Conservation (phyloP, 2,329 filamentous ascomycete genomes). For the Monilinia laxa region DNA sequence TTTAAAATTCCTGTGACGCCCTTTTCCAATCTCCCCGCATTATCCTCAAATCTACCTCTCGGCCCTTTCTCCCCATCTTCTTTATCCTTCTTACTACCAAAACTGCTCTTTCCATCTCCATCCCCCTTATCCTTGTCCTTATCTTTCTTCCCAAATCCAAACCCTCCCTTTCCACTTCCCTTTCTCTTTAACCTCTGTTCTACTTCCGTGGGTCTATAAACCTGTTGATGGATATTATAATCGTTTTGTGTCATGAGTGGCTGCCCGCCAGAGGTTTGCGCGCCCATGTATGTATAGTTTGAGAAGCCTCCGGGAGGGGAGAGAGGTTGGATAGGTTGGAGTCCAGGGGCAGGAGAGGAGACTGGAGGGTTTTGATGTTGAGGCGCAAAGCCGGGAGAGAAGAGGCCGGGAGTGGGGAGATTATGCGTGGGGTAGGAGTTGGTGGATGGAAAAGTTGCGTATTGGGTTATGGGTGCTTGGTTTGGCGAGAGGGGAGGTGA, state of each 20-base stretch:
- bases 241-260: constrained; percentile 43
- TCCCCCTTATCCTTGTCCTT: constrained; percentile 16
- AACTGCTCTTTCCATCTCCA: too few species aligned
- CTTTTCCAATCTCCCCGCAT: constrained; percentile 65
- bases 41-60: constrained; percentile 60
- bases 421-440: constrained; percentile 45
- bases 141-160: neutral
- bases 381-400: constrained; percentile 27
- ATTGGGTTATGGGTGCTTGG: constrained; percentile 43
- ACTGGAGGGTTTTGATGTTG: constrained; percentile 21
- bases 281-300: constrained; percentile 50
- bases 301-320: constrained; percentile 56
- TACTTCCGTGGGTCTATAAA: constrained; percentile 66
- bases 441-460: constrained; percentile 48
- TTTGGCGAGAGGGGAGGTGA: constrained; percentile 23
- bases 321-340: constrained; percentile 21
- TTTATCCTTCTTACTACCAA: too few species aligned
- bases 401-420: constrained; percentile 39
- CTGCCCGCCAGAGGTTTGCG: constrained; percentile 28
- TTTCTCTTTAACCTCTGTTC: constrained; percentile 51
- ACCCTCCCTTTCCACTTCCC: constrained; percentile 7
- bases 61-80: constrained; percentile 45
- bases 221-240: constrained; percentile 65
- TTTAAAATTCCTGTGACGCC: constrained; percentile 71
- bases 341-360: constrained; percentile 17